Evolutionary conservation across 2,329 filamentous ascomycete species (phyloP).

Genomic region (Cyclaneusma minus): DNA sequence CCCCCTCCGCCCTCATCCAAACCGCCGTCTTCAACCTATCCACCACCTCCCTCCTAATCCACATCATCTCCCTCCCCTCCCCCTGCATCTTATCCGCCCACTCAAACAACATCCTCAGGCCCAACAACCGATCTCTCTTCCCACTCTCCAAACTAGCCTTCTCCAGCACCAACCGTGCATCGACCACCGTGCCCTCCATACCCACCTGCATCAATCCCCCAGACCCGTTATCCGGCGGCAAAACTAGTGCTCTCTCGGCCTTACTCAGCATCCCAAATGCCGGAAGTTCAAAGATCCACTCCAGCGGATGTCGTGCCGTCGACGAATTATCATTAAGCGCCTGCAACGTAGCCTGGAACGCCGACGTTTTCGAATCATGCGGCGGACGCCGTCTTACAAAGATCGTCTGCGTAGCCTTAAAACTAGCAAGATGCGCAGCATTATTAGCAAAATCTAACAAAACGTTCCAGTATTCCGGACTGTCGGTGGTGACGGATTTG

Average conservation of each 20-base stretch:
- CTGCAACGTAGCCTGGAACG: slow-evolving; percentile 47
- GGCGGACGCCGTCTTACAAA: slow-evolving; percentile 43
- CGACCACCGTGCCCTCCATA: slow-evolving; percentile 41
- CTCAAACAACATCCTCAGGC: slow-evolving; percentile 46
- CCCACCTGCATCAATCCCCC: slow-evolving; percentile 29
- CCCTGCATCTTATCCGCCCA: slow-evolving; percentile 40
- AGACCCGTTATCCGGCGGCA: slow-evolving; percentile 26
- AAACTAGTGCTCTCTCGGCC: slow-evolving; percentile 37
- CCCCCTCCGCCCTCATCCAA: slow-evolving; percentile 19
- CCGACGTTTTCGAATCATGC: slow-evolving; percentile 35
- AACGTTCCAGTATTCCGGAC: slow-evolving; percentile 51
- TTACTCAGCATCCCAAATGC: slow-evolving; percentile 37
- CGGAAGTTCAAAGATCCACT: slow-evolving; percentile 45
- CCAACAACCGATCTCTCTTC: slow-evolving; percentile 41
- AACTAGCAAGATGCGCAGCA: slow-evolving; percentile 36
- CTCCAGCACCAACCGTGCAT: slow-evolving; percentile 42
- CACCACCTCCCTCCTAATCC: slow-evolving; percentile 39
- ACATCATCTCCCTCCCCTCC: slow-evolving; percentile 26
- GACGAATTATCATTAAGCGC: slow-evolving; percentile 44
- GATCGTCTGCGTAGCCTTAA: slow-evolving; percentile 44
- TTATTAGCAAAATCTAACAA: slow-evolving; percentile 47
- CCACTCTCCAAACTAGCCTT: slow-evolving; percentile 27
- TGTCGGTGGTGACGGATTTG: slow-evolving; percentile 28
- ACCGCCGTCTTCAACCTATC: slow-evolving; percentile 36
- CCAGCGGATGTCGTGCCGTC: slow-evolving; percentile 32